These are phyloP conservation scores for Populus nigra DNA, from an alignment of 345 rosid genomes.

Conservation along the genomic window DNA sequence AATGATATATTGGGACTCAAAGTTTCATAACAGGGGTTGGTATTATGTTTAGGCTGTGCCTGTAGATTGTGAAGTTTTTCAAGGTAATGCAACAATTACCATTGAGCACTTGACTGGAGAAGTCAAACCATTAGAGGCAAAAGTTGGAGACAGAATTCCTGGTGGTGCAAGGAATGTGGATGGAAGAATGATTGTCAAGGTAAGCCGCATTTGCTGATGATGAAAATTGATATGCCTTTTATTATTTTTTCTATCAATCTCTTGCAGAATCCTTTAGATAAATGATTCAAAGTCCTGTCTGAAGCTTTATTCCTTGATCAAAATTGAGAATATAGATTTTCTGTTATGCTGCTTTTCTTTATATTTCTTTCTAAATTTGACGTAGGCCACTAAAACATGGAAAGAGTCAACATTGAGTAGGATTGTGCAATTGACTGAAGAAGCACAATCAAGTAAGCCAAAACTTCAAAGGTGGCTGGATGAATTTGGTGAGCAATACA, in stretches of 20 bases:
- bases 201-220: slow-evolving; percentile 26
- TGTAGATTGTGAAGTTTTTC: slow-evolving; percentile 86
- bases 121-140: slow-evolving; percentile 84
- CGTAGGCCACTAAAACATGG: slow-evolving; percentile 82
- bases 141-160: slow-evolving; percentile 82
- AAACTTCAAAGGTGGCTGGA: slow-evolving; percentile 97
- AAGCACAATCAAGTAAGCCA: slow-evolving; percentile 84
- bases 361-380: slow-evolving; percentile 12
- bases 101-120: slow-evolving; percentile 96
- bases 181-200: slow-evolving; percentile 95
- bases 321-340: slow-evolving; percentile 7
- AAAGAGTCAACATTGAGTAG: slow-evolving; percentile 82
- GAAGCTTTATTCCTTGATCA: not conserved
- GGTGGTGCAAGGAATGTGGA: slow-evolving; percentile 97
- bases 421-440: slow-evolving; percentile 92
- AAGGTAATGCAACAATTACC: slow-evolving; percentile 91
- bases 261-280: slow-evolving; percentile 1
- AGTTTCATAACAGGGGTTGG: slow-evolving; percentile 4
- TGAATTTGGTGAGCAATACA: slow-evolving; percentile 89
- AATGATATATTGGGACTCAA: slow-evolving; percentile 2
- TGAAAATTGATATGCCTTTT: slow-evolving; percentile 5
- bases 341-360: slow-evolving; percentile 7
- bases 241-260: not conserved
- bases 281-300: slow-evolving; percentile 2
- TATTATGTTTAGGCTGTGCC: slow-evolving; percentile 67